phyloP scores from a whole-genome alignment of 768 basidiomycete genomes.

The Xerocomus spinulosus region DNA sequence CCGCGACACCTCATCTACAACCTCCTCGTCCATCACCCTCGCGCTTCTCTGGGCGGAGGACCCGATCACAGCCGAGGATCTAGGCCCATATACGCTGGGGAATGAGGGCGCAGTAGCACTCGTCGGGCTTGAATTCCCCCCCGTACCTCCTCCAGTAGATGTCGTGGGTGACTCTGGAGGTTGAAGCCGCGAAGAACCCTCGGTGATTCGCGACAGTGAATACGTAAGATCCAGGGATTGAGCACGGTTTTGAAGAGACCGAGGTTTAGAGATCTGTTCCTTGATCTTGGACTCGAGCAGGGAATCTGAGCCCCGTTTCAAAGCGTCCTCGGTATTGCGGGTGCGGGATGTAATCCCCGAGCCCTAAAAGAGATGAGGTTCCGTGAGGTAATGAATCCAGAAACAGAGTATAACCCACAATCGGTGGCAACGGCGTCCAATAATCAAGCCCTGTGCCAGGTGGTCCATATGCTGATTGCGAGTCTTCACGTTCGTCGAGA shows the following conservation, averaged over 20 bases:
- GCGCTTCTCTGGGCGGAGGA: slow-evolving; percentile 40
- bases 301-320: slow-evolving; percentile 82
- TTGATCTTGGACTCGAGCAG: slow-evolving; percentile 80
- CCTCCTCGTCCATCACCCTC: slow-evolving; percentile 47
- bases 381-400: slow-evolving; percentile 19
- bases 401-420: slow-evolving; percentile 43
- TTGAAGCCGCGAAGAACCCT: slow-evolving; percentile 54
- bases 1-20: slow-evolving; percentile 66
- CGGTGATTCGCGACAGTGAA: slow-evolving; percentile 78
- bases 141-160: slow-evolving; percentile 65
- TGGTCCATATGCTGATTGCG: slow-evolving; percentile 51
- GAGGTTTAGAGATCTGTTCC: slow-evolving; percentile 69
- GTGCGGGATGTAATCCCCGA: slow-evolving; percentile 65
- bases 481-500: slow-evolving; percentile 66
- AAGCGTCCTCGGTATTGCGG: slow-evolving; percentile 66
- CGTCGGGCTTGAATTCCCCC: slow-evolving; percentile 74
- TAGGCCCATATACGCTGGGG: slow-evolving; percentile 79
- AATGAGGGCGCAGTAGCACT: slow-evolving; percentile 76
- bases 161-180: slow-evolving; percentile 80
- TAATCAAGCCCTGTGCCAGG: slow-evolving; percentile 57
- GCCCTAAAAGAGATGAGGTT: slow-evolving; percentile 40
- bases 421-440: slow-evolving; percentile 73
- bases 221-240: slow-evolving; percentile 86
- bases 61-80: slow-evolving; percentile 45
- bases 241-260: slow-evolving; percentile 79